Base-by-base conservation (phyloP, 2,329 filamentous ascomycete species). In the Thelonectria rubi region DNA sequence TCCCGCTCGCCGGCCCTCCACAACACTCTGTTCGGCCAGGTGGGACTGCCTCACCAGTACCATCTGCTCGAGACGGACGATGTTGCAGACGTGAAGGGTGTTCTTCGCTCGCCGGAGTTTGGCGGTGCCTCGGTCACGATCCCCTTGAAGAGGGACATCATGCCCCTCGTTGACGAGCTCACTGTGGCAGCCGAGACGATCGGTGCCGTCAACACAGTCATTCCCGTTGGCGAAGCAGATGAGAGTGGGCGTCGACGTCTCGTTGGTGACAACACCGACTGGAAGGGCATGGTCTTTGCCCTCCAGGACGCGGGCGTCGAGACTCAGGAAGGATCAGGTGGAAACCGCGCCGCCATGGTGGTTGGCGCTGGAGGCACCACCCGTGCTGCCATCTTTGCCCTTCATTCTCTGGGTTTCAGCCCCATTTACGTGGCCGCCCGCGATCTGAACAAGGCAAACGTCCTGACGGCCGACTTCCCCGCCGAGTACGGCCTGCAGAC, bases 91-190 rank as follows among this genome's bases (percentile, higher is more conserved):
- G 81, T 97, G 3, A 80, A 82, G 66, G 79, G 86, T 2, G 78
- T 92, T 51, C 89, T 99, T 61, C 86, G 85, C 8, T 80, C 87
- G 1, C 80, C 89, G 1, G 83, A 90, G 67, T 99, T 99, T 73
- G 95, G 95, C 8, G 95, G 95, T 60, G 94, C 92, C 3, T 97
- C 93, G 3, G 93, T 99, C 47, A 99, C 95, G 0, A 98, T 99
- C 52, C 95, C 95, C 1, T 82, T 99, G 56, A 99, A 99, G 80
- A 82, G 95, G 30, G 92, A 97, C 69, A 88, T 98, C 60, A 93
- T 96, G 79, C 83, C 86, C 0, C 78, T 94, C 5, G 81, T 99
- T 14, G 93, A 98, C 73, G 87, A 90, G 55, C 82, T 97, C 60
- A 90, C 93, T 0, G 86, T 89, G 30, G 89, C 95, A 55, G 94